These are phyloP conservation scores for Nakazawaea ishiwadae DNA, from an alignment of 805 yeast species.

Conservation along the genomic window DNA sequence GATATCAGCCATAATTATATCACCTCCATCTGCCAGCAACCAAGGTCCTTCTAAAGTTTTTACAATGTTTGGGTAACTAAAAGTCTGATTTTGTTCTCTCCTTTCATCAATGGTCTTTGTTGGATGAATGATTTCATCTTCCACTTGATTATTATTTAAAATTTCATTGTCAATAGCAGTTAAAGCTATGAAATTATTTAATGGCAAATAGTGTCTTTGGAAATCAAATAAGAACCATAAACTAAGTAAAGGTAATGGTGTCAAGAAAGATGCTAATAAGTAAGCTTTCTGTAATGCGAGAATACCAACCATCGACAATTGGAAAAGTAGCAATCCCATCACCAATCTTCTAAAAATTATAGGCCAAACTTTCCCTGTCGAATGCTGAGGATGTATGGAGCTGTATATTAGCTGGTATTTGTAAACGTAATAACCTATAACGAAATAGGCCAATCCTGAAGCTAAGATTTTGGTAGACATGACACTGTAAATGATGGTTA, in stretches of 20 bases:
- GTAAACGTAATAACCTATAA: constrained; percentile 53
- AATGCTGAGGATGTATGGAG: constrained; percentile 60
- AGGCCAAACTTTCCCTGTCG: constrained; percentile 79
- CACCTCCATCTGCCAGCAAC: constrained; percentile 61
- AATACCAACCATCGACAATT: constrained; percentile 89
- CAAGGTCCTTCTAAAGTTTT: constrained; percentile 81
- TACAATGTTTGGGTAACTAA: constrained; percentile 71
- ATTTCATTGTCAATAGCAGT: constrained; percentile 8
- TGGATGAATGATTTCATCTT: neutral
- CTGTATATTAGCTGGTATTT: constrained; percentile 59
- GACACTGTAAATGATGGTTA: constrained; percentile 54
- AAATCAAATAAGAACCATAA: constrained; percentile 70
- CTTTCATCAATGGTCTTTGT: constrained; percentile 69
- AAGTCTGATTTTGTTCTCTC: constrained; percentile 65
- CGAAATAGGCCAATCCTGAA: constrained; percentile 54
- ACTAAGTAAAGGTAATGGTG: constrained; percentile 74
- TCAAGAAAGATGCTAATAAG: constrained; percentile 61
- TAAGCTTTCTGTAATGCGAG: constrained; percentile 75
- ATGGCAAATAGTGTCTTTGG: constrained; percentile 74
- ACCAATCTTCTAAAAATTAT: constrained; percentile 77
- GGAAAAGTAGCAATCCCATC: constrained; percentile 78
- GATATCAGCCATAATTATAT: constrained; percentile 43
- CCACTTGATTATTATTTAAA: neutral
- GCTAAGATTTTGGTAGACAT: constrained; percentile 55
- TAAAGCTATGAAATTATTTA: constrained; percentile 55